Evolutionary conservation across 2,329 filamentous ascomycete genomes (phyloP).

Genomic region (Botrytis galanthina): DNA sequence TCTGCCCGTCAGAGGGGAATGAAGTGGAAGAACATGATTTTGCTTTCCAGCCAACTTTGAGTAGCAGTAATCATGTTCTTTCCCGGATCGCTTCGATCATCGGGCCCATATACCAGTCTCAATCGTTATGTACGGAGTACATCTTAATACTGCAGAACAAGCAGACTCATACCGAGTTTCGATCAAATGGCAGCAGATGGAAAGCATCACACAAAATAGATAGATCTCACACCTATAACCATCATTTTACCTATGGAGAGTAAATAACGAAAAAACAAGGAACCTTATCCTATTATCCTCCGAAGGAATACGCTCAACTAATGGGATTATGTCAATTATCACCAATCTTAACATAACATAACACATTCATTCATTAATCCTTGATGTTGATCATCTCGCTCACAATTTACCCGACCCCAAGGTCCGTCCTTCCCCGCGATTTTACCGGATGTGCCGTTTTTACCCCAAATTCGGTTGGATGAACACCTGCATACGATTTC

Average conservation of each 20-base stretch:
- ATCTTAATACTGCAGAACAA: neutral
- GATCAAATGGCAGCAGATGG: neutral
- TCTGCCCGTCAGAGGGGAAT: neutral
- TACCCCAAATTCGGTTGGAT: neutral
- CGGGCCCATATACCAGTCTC: neutral
- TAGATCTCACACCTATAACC: neutral
- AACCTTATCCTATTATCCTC: neutral
- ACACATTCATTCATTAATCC: neutral
- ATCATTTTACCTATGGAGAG: too few species aligned
- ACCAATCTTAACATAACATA: neutral
- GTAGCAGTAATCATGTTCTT: neutral
- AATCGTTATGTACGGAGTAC: neutral
- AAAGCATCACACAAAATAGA: neutral
- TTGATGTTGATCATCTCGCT: constrained; percentile 5
- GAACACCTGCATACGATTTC: constrained; percentile 1
- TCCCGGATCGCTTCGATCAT: neutral
- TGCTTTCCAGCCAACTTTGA: neutral
- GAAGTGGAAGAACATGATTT: neutral
- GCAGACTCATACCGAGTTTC: neutral
- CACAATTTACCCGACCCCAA: neutral
- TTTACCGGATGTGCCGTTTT: neutral
- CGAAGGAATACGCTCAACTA: neutral
- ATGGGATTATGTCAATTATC: neutral
- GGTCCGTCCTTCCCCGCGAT: neutral
- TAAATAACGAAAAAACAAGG: accelerated